Base-by-base conservation (phyloP, 2,329 filamentous ascomycete species). In the Fusarium sambucinum region DNA sequence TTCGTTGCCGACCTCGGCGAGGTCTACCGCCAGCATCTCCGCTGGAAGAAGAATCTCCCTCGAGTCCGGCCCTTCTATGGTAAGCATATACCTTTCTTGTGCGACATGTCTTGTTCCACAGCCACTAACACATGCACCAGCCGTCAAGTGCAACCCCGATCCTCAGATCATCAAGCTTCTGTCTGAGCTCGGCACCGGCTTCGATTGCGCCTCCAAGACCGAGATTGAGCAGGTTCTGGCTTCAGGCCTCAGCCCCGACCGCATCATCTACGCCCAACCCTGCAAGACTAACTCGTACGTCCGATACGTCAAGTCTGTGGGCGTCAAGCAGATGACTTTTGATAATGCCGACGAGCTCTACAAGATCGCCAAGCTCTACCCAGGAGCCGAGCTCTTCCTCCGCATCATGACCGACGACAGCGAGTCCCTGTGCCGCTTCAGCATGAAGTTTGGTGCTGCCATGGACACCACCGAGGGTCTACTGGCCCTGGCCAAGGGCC, bases 211-310 rank as follows among this genome's bases (percentile, higher is more conserved):
- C 68, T 98, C 95, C 81, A 98, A 98, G 87, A 87, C 90, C 70
- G 96, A 99, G 83, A 97, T 99, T 74, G 94, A 99, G 80, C 90
- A 94, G 80, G 92, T 97, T 66, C 86, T 98, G 55, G 85, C 87
- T 76, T 87, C 94, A 79, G 94, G 94, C 73, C 87, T 97, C 71
- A 90, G 92, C 77, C 92, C 96, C 14, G 88, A 90, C 71, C 94
- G 95, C 79, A 96, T 99, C 85, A 97, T 99, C 82, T 99, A 98
- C 78, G 96, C 96, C 50, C 96, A 99, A 83, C 96, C 96, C 57
- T 98, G 96, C 92, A 99, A 99, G 89, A 99, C 96, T 76, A 97
- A 96, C 84, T 97, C 95, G 47, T 98, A 97, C 80, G 87, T 99
- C 67, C 93, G 94, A 77, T 97, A 94, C 77, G 96, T 96, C 69